Evolutionary conservation across 106 monocot genomes (phyloP).

Genomic region (Allium cepa): DNA sequence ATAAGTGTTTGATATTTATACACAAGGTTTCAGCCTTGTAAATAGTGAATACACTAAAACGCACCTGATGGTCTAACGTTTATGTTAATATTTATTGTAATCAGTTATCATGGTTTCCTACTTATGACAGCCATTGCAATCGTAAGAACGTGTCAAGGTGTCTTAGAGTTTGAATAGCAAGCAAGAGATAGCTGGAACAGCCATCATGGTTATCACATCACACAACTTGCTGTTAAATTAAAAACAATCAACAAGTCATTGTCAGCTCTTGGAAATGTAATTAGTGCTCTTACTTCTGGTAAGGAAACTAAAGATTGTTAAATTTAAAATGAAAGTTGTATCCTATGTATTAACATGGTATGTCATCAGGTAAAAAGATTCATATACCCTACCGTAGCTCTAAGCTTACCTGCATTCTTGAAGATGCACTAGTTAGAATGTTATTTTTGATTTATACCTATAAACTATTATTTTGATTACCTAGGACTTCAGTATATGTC

Average conservation of each 20-base stretch:
- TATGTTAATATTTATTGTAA: no score
- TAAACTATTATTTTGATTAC: background rate
- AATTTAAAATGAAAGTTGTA: background rate
- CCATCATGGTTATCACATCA: no score
- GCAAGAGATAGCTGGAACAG: no score
- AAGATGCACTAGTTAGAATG: slow-evolving; percentile 67
- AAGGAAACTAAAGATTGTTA: slow-evolving; percentile 1
- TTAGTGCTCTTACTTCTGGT: slow-evolving; percentile 78
- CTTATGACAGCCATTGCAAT: no score
- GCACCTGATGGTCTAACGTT: no score
- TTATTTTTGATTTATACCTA: background rate
- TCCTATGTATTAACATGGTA: background rate
- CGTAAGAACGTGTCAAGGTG: no score
- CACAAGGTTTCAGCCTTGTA: no score
- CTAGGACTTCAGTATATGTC: background rate
- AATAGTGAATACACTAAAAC: no score
- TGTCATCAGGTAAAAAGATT: slow-evolving; percentile 39
- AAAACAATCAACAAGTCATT: slow-evolving; percentile 88
- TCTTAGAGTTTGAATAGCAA: no score
- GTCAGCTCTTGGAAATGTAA: slow-evolving; percentile 82
- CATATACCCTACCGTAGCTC: slow-evolving; percentile 86
- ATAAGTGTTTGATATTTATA: no score
- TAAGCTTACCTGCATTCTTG: slow-evolving; percentile 80
- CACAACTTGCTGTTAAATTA: no score
- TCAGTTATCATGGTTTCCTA: no score